Evolutionary conservation across 208 protist species (phyloP).

Genomic region (Trypanosoma brucei): DNA sequence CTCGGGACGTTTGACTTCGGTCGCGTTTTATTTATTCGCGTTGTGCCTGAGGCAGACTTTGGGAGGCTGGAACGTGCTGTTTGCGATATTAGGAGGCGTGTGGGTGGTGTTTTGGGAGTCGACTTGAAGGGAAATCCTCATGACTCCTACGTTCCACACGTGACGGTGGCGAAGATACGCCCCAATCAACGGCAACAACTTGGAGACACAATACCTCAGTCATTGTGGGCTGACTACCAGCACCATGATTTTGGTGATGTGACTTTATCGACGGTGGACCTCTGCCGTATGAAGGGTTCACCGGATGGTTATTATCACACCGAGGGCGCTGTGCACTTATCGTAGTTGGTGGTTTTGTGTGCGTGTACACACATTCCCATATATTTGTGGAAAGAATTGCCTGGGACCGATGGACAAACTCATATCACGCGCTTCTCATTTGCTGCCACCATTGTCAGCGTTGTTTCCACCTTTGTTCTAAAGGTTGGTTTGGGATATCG

Average conservation of each 20-base stretch:
- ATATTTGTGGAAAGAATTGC: too few species aligned
- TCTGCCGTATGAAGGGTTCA: slow-evolving; percentile 70
- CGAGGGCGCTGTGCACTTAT: slow-evolving; percentile 28
- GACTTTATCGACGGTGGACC: slow-evolving; percentile 56
- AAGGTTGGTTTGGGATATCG: too few species aligned
- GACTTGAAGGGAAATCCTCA: slow-evolving; percentile 87
- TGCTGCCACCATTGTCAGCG: too few species aligned
- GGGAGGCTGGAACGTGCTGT: slow-evolving; percentile 50
- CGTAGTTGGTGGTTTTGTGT: slow-evolving; percentile 20
- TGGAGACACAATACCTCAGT: slow-evolving; percentile 47
- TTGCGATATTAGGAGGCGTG: slow-evolving; percentile 38
- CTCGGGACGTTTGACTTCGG: slow-evolving; percentile 76
- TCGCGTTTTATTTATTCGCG: slow-evolving; percentile 76
- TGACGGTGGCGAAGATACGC: slow-evolving; percentile 83
- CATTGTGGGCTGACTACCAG: slow-evolving; percentile 62
- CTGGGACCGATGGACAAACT: too few species aligned
- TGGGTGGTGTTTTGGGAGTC: slow-evolving; percentile 50
- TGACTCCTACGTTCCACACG: slow-evolving; percentile 86
- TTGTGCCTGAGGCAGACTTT: slow-evolving; percentile 59
- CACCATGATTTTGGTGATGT: slow-evolving; percentile 85
- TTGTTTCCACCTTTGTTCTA: too few species aligned
- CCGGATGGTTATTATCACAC: slow-evolving; percentile 73
- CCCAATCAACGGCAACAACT: slow-evolving; percentile 39
- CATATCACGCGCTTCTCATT: too few species aligned
- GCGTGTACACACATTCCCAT: too few species aligned